These are phyloP conservation scores for Trichomonas tenax DNA, from an alignment of 208 protist species.

Conservation along the genomic window DNA sequence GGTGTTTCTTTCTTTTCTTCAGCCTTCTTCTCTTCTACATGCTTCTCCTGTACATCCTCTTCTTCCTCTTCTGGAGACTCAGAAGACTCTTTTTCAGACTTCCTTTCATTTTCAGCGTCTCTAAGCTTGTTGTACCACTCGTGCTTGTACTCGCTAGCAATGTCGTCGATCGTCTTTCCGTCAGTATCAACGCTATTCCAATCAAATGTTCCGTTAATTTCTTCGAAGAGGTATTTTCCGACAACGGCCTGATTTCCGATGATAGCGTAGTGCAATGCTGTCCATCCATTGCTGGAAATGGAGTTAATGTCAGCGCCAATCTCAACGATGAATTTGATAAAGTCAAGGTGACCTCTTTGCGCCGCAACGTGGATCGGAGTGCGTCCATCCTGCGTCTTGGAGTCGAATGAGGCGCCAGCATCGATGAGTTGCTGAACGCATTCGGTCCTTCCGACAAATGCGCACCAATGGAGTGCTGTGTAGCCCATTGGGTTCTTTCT, in stretches of 20 bases:
- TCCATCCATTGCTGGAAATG: background rate
- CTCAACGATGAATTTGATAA: background rate
- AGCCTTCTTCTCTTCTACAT: too few relatives aligned
- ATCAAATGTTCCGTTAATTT: background rate
- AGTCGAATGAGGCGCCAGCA: background rate
- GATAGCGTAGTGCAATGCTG: background rate
- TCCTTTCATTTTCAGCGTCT: background rate
- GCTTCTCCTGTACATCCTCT: too few relatives aligned
- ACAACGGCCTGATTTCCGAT: background rate
- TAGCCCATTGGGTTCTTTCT: background rate
- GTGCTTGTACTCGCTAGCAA: background rate
- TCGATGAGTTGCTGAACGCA: background rate
- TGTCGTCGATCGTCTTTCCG: background rate
- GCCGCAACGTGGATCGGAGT: background rate
- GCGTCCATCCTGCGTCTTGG: background rate
- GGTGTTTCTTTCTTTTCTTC: too few relatives aligned
- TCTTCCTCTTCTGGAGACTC: too few relatives aligned
- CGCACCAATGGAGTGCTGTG: conserved; percentile 1
- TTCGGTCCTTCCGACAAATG: background rate
- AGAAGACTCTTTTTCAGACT: too few relatives aligned
- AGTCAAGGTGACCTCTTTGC: background rate
- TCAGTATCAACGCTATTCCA: background rate
- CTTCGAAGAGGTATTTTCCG: background rate
- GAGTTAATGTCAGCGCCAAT: background rate
- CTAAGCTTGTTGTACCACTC: background rate